These are phyloP conservation scores for Eutrema japonicum DNA, from an alignment of 345 rosid species.

Conservation along the genomic window DNA sequence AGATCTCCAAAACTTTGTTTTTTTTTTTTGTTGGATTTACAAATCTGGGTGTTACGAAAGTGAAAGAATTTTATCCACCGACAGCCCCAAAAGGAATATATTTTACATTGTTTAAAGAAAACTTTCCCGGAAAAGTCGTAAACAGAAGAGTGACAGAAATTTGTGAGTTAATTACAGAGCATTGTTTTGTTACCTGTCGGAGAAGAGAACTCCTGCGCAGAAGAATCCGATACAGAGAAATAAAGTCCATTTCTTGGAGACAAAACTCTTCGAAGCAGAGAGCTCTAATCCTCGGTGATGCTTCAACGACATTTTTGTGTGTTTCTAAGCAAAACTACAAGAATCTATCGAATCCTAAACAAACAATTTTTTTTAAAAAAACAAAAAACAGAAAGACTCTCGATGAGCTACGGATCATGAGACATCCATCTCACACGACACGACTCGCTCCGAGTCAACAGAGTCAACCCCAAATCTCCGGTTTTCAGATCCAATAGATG, in stretches of 20 bases:
- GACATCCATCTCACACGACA: conserved; percentile 29
- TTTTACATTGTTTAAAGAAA: not conserved
- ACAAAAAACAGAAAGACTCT: conserved; percentile 4
- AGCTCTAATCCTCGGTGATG: conserved; percentile 45
- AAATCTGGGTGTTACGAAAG: not conserved
- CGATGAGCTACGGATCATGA: conserved; percentile 11
- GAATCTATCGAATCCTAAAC: conserved; percentile 6
- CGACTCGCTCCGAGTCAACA: conserved; percentile 21
- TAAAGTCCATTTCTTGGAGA: conserved; percentile 82
- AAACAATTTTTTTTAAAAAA: too few relatives aligned
- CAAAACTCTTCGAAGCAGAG: conserved; percentile 47
- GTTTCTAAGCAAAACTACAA: not conserved
- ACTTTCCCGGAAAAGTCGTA: conserved; percentile 22
- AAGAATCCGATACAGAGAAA: conserved; percentile 88
- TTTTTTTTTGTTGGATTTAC: too few relatives aligned
- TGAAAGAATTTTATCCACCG: conserved; percentile 23
- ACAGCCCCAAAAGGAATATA: conserved; percentile 16
- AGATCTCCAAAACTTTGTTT: too few relatives aligned
- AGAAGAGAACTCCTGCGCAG: conserved; percentile 90
- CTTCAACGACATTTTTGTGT: conserved; percentile 41
- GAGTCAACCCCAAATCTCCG: conserved; percentile 27
- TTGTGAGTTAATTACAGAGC: not conserved
- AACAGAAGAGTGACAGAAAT: conserved; percentile 7
- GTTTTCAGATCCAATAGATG: conserved; percentile 41
- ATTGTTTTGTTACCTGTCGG: conserved; percentile 64